A percentile compares a stretch with the other conserved stretches of the same genome.
Evolutionary conservation across 176 grass and related monocot genomes (phyloP).

Genomic region (Cenchrus purpureus): DNA sequence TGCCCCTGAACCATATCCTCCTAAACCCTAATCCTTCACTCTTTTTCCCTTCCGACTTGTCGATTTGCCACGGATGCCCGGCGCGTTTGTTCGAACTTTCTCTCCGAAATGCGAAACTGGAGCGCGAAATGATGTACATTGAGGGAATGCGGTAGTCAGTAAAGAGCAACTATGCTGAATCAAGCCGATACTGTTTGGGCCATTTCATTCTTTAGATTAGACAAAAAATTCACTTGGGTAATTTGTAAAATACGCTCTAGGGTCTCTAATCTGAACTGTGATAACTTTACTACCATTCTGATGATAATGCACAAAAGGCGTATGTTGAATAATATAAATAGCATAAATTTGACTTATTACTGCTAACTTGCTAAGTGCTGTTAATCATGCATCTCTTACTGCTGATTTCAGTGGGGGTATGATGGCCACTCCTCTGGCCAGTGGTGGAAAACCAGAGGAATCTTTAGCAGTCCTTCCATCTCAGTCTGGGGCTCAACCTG

Average conservation of each 20-base stretch:
- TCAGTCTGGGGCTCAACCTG: background rate
- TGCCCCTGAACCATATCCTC: background rate
- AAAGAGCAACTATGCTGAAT: no score
- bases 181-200: background rate
- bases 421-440: background rate
- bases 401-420: background rate
- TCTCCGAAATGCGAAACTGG: background rate
- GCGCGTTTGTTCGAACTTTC: background rate
- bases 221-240: no score
- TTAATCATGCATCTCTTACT: background rate
- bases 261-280: no score
- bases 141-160: background rate
- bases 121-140: background rate
- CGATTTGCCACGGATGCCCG: no score
- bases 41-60: no score
- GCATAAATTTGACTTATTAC: background rate
- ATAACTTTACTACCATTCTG: no score
- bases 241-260: no score
- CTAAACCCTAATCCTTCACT: background rate
- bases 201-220: background rate
- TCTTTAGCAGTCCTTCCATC: background rate
- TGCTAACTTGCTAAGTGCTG: no score
- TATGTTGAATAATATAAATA: no score
- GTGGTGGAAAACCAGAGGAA: background rate
- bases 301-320: no score